phyloP scores from a whole-genome alignment of 2,329 filamentous ascomycete species.

The Fonsecaea pugnacius region DNA sequence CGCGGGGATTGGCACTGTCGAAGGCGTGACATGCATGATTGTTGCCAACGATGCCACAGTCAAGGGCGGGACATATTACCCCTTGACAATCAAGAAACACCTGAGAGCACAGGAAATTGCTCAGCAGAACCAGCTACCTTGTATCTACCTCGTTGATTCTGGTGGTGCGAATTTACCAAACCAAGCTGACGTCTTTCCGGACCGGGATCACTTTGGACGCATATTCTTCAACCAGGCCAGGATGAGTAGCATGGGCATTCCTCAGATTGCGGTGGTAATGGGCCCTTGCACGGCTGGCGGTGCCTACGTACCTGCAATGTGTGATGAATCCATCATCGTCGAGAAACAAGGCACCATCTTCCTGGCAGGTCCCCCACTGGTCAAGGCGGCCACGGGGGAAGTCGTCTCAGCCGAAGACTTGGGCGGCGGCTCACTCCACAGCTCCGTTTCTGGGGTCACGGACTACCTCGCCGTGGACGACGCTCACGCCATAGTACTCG shows the following conservation, averaged over 20 bases:
- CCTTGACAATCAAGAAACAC: constrained; percentile 97
- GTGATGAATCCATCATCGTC: constrained; percentile 96
- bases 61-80: constrained; percentile 96
- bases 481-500: constrained; percentile 85
- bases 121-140: constrained; percentile 79
- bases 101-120: constrained; percentile 88
- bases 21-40: constrained; percentile 89
- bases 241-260: constrained; percentile 87
- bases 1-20: constrained; percentile 85
- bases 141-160: constrained; percentile 95
- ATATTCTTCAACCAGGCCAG: constrained; percentile 98
- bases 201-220: constrained; percentile 90
- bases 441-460: constrained; percentile 86
- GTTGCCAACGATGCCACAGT: constrained; percentile 96
- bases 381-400: constrained; percentile 95
- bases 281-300: constrained; percentile 94
- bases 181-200: constrained; percentile 94
- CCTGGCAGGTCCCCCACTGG: constrained; percentile 87
- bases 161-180: constrained; percentile 94
- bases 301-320: constrained; percentile 96
- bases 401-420: constrained; percentile 88
- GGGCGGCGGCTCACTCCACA: constrained; percentile 87
- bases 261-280: constrained; percentile 95
- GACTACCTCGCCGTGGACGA: constrained; percentile 96
- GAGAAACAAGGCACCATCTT: constrained; percentile 97